Conservation (phyloP, 352 stramenopile genomes). For the Blastocystis sp. region DNA sequence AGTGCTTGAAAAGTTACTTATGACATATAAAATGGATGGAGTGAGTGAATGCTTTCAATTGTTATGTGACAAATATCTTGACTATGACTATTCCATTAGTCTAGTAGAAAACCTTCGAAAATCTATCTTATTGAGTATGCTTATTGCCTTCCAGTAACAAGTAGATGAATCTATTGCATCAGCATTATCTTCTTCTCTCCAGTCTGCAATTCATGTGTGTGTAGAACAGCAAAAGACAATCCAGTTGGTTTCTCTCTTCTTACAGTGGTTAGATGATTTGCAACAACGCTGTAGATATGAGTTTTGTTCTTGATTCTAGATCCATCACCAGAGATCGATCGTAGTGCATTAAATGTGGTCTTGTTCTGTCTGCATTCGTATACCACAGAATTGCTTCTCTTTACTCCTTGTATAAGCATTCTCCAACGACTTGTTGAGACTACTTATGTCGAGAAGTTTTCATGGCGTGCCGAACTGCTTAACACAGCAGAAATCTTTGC, state of each 20-base stretch:
- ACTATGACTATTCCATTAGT: background rate
- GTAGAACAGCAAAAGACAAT: background rate
- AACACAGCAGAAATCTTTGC: background rate
- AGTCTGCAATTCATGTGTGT: background rate
- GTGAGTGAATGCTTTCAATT: background rate
- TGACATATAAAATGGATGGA: background rate
- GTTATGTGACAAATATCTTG: background rate
- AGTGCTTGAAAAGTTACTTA: background rate
- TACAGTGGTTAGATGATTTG: background rate
- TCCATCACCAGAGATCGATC: background rate
- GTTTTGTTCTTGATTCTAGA: background rate
- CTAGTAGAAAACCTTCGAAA: background rate
- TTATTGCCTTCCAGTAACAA: background rate
- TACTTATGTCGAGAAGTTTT: background rate
- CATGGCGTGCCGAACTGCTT: background rate
- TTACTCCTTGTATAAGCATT: background rate
- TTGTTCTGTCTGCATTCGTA: background rate
- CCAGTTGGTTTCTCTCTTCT: background rate
- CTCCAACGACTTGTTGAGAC: background rate
- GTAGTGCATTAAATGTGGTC: background rate
- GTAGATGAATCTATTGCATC: background rate
- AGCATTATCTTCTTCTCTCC: background rate
- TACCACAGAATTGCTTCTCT: background rate
- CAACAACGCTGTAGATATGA: background rate
- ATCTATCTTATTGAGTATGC: background rate